Percentiles rank a stretch among this genome's conserved stretches.
These are phyloP conservation scores for Euphorbia schlechtendalii DNA, from an alignment of 441 rosid genomes.

Conservation along the genomic window DNA sequence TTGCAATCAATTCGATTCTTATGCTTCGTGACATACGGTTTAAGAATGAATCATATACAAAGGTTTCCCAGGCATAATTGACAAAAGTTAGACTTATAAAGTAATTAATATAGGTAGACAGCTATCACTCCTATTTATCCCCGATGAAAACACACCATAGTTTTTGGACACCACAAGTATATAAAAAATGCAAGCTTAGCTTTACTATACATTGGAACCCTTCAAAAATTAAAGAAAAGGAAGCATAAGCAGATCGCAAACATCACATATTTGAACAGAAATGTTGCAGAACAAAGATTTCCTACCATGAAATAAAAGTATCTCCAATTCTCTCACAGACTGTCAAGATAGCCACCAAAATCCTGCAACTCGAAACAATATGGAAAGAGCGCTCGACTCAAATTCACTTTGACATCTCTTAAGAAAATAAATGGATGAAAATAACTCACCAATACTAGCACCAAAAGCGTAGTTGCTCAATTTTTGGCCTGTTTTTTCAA, in stretches of 20 bases:
- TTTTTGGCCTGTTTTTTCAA: conserved; percentile 90
- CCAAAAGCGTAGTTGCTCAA: conserved; percentile 96
- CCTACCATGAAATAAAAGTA: conserved; percentile 67
- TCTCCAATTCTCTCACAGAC: conserved; percentile 70
- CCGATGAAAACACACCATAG: conserved; percentile 39
- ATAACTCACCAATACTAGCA: conserved; percentile 84
- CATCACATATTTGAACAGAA: not conserved
- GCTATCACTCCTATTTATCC: not conserved
- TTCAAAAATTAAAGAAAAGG: conserved; percentile 26
- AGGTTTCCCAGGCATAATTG: conserved; percentile 62
- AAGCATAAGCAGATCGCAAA: conserved; percentile 5
- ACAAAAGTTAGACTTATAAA: conserved; percentile 14
- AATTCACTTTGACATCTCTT: not conserved
- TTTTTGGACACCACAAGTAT: conserved; percentile 74
- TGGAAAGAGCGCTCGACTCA: not conserved
- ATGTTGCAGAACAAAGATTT: conserved; percentile 11
- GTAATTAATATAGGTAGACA: not conserved
- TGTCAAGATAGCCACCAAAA: conserved; percentile 75
- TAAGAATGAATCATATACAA: conserved; percentile 89
- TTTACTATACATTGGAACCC: conserved; percentile 86
- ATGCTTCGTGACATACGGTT: conserved; percentile 80
- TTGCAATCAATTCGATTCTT: conserved; percentile 86
- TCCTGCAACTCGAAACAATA: conserved; percentile 48
- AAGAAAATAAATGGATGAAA: not conserved
- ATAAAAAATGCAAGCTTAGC: conserved; percentile 68